Percentiles rank a stretch among this genome's conserved stretches.
Conservation (phyloP, 140 eudicot genomes). For the Ambrosia hybrid region DNA sequence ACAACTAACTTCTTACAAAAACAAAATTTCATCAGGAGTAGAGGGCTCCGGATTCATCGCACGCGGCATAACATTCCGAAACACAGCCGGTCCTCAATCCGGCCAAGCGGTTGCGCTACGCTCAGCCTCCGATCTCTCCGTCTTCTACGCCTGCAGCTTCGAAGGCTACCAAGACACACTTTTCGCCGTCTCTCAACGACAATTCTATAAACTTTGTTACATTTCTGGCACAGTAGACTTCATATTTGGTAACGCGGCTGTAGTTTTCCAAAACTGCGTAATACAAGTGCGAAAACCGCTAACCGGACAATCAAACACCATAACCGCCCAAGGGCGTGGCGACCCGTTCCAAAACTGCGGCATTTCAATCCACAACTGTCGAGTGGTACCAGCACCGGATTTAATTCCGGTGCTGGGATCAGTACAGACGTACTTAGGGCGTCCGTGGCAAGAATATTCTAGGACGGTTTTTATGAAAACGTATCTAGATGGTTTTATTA, state of each 20-base stretch:
- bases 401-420: constrained; percentile 39
- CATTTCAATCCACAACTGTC: constrained; percentile 62
- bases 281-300: constrained; percentile 56
- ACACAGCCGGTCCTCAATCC: constrained; percentile 71
- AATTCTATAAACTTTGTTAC: constrained; percentile 66
- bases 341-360: constrained; percentile 80
- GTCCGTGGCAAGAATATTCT: constrained; percentile 80
- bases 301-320: constrained; percentile 57
- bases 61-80: constrained; percentile 76
- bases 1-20: no score
- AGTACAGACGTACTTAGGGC: constrained; percentile 56
- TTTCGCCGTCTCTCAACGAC: constrained; percentile 62
- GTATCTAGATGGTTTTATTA: constrained; percentile 41
- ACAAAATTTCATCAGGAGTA: constrained; percentile 39
- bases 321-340: constrained; percentile 81
- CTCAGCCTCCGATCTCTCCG: constrained; percentile 82
- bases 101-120: constrained; percentile 91
- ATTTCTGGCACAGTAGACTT: constrained; percentile 80
- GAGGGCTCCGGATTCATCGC: constrained; percentile 83
- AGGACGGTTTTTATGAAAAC: constrained; percentile 55
- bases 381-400: constrained; percentile 49
- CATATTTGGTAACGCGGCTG: constrained; percentile 86
- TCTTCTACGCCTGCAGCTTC: constrained; percentile 59
- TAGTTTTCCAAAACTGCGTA: constrained; percentile 63
- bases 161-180: constrained; percentile 90